phyloP scores from a whole-genome alignment of 2,329 filamentous ascomycete species.

The Pseudovirgaria hyperparasitica region DNA sequence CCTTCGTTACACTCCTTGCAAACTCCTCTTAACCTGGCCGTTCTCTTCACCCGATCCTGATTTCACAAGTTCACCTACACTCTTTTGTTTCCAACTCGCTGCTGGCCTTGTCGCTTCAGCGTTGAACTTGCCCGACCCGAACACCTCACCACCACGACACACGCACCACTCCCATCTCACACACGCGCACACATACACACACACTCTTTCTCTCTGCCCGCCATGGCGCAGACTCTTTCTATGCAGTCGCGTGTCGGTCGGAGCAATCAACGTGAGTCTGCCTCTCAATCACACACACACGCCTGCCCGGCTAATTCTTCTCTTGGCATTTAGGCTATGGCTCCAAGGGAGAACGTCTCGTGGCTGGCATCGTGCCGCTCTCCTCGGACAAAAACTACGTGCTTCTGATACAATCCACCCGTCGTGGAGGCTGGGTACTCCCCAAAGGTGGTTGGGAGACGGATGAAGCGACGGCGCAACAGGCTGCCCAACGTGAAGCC shows the following conservation, averaged over 20 bases:
- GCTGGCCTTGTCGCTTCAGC: no score
- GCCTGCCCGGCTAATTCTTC: conserved; percentile 2
- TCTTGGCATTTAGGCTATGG: conserved; percentile 61
- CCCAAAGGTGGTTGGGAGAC: conserved; percentile 97
- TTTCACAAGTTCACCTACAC: no score
- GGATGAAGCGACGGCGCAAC: conserved; percentile 77
- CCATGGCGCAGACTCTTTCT: conserved; percentile 27
- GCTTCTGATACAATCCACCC: conserved; percentile 83
- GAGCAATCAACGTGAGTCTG: conserved; percentile 65
- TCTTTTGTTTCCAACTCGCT: no score
- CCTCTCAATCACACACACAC: conserved; percentile 1
- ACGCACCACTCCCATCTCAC: conserved; percentile 2
- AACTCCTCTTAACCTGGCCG: no score
- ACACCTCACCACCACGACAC: conserved; percentile 7
- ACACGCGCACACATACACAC: conserved; percentile 2
- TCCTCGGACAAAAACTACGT: conserved; percentile 78
- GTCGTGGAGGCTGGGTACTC: conserved; percentile 86
- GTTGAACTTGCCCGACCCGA: no score
- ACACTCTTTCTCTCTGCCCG: conserved; percentile 16
- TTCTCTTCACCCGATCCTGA: no score
- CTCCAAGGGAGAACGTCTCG: conserved; percentile 80
- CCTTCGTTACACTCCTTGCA: no score
- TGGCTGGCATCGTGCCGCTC: conserved; percentile 86
- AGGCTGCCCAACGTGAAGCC: conserved; percentile 75
- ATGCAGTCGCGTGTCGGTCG: conserved; percentile 62